A percentile compares a stretch with the other conserved stretches of the same genome.
phyloP scores from a whole-genome alignment of 495 filamentous ascomycete genomes.

The Daldinia childiae region DNA sequence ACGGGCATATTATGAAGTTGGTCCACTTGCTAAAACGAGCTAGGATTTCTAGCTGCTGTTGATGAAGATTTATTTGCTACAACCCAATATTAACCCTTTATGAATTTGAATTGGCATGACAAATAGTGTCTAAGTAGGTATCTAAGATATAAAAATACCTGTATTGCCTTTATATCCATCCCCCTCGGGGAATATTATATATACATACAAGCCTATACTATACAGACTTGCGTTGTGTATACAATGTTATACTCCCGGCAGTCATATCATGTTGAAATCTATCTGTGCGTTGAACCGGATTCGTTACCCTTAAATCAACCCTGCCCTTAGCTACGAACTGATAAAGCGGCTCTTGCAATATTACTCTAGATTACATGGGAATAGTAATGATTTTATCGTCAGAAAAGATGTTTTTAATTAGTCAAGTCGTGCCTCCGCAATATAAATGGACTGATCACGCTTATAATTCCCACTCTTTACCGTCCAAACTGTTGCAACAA shows the following conservation, averaged over 20 bases:
- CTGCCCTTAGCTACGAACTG: not conserved
- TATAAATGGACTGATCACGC: not conserved
- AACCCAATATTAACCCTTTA: not conserved
- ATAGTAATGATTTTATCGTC: too few relatives aligned
- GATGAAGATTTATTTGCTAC: not conserved
- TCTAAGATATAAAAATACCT: too few relatives aligned
- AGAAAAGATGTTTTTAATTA: too few relatives aligned
- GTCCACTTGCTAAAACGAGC: not conserved
- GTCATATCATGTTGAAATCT: not conserved
- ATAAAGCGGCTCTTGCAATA: not conserved
- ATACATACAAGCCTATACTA: not conserved
- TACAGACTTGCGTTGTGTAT: not conserved
- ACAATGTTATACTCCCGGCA: not conserved
- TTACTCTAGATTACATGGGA: too few relatives aligned
- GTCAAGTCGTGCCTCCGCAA: not conserved
- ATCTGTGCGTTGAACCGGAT: not conserved
- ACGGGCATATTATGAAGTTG: conserved; percentile 6
- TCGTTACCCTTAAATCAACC: not conserved
- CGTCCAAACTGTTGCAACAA: not conserved
- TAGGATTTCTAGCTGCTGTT: not conserved
- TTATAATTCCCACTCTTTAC: not conserved
- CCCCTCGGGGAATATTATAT: not conserved
- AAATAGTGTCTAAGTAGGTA: too few relatives aligned
- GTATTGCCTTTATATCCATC: too few relatives aligned
- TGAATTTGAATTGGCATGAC: not conserved